phyloP scores from a whole-genome alignment of 306 rosid genomes.

The Prunus padus region DNA sequence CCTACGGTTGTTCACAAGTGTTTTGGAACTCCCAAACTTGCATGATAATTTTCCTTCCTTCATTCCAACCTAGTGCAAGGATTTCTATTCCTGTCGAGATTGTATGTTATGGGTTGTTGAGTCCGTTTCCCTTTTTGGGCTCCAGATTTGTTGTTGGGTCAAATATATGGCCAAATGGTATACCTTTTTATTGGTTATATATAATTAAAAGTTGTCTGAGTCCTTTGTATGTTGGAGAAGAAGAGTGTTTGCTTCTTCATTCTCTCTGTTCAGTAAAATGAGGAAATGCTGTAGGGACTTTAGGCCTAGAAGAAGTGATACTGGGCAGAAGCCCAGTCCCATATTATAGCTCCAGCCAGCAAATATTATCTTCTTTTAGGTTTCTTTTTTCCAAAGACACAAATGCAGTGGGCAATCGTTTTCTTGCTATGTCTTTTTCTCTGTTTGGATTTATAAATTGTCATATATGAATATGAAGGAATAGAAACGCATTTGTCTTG shows the following conservation, averaged over 20 bases:
- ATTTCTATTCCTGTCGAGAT: constrained; percentile 24
- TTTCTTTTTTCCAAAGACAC: no score
- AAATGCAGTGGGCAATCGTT: no score
- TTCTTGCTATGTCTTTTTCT: no score
- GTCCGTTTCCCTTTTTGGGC: neutral
- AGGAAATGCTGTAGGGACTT: no score
- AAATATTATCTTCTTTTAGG: no score
- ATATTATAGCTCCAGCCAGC: no score
- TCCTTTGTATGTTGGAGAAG: neutral
- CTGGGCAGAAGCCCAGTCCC: no score
- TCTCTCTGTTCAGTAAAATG: no score
- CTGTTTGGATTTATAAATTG: no score
- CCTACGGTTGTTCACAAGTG: constrained; percentile 18
- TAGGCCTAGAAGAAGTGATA: no score
- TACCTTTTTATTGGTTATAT: constrained; percentile 19
- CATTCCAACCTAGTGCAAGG: constrained; percentile 15
- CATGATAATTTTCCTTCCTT: constrained; percentile 4
- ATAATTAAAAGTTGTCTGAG: constrained; percentile 18
- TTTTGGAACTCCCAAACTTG: constrained; percentile 47
- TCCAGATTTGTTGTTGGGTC: constrained; percentile 5
- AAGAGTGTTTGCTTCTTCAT: neutral
- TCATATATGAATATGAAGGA: no score
- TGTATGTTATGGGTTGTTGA: constrained; percentile 23
- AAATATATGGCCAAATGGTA: constrained; percentile 12
- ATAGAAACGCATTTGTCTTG: no score